Base-by-base conservation (phyloP, 257 asterid species). In the Gardenia jasminoides region DNA sequence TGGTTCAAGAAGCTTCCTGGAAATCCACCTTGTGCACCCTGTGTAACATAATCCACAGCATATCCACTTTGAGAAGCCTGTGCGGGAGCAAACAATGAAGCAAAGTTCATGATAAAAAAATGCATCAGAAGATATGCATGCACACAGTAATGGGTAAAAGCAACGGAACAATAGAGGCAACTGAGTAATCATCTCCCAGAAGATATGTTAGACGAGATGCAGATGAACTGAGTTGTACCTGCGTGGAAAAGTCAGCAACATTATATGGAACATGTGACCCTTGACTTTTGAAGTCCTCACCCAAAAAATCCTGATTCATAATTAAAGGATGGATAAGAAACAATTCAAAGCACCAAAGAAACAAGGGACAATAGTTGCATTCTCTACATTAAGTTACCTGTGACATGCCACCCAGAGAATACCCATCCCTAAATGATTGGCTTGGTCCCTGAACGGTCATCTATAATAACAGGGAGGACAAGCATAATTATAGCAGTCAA, bases 221-320 rank as follows among this genome's bases (percentile, higher is more conserved):
- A 9, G 10, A 50, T 52, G 7, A 22, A 20, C 8, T 56, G 6
- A 58, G 43, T 36, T 26, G 56, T 79, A 92, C 99, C 99, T 96
- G 98, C 41, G 97, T 91, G 70, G 97, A 96, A 86, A 85, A 91
- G 52, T 96, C 98, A 10, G 94, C 81, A 83, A 89, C 96, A 87
- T 87, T 91, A 79, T 93, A 96, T 20, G 98, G 94, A 75, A 90
- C 92, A 91, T 92, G 99, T 56, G 99, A 93, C 78, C 97, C 99
- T 89, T 96, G 99, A 82, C 99, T 94, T 87, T 96, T 94, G 69
- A 96, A 93, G 88, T 96, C 99, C 78, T 93, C 98, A 1, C 94
- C 94, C 79, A 96, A 84, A 89, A 92, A 93, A 78, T 93, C 99
- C 98, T 96, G 92, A 85, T 46, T 10, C 68, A 56, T 48, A 73